These are phyloP conservation scores for Brettanomyces custersianus DNA, from an alignment of 805 yeast species.

Conservation along the genomic window DNA sequence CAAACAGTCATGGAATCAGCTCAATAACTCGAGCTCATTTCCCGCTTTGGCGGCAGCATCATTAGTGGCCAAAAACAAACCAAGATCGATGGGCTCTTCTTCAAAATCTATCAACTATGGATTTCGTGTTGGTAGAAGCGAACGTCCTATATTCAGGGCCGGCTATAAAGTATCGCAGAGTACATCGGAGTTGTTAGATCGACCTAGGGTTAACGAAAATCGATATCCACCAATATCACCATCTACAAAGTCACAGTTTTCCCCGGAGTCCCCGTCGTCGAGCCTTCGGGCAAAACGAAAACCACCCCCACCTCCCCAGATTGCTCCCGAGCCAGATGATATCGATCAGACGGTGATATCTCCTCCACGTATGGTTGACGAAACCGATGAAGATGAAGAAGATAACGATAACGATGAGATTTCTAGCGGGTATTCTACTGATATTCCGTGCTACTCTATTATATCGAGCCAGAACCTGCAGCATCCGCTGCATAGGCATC, in stretches of 20 bases:
- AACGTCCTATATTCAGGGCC: too few species aligned
- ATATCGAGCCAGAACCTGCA: conserved; percentile 1
- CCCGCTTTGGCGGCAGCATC: conserved; percentile 29
- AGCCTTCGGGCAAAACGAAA: conserved; percentile 6
- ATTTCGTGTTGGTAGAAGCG: too few species aligned
- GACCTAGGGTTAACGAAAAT: too few species aligned
- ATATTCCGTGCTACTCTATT: conserved; percentile 16
- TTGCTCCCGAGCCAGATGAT: not conserved
- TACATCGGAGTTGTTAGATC: too few species aligned
- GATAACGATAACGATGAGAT: not conserved
- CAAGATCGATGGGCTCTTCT: too few species aligned
- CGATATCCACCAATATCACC: too few species aligned
- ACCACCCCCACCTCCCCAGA: conserved; percentile 10
- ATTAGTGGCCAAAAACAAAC: conserved; percentile 24
- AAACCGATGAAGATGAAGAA: not conserved
- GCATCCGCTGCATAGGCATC: not conserved
- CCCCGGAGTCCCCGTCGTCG: not conserved
- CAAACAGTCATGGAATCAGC: conserved; percentile 18
- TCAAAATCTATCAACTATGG: too few species aligned
- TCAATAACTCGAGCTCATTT: conserved; percentile 21
- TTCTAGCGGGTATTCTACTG: too few species aligned
- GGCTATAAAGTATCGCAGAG: too few species aligned
- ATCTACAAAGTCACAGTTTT: too few species aligned
- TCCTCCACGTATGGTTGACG: not conserved
- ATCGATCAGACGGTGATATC: too few species aligned